Evolutionary conservation across 768 basidiomycete species (phyloP), one percentile per base, ranked within the genome.

Genomic region (Lentinula detonsa): DNA sequence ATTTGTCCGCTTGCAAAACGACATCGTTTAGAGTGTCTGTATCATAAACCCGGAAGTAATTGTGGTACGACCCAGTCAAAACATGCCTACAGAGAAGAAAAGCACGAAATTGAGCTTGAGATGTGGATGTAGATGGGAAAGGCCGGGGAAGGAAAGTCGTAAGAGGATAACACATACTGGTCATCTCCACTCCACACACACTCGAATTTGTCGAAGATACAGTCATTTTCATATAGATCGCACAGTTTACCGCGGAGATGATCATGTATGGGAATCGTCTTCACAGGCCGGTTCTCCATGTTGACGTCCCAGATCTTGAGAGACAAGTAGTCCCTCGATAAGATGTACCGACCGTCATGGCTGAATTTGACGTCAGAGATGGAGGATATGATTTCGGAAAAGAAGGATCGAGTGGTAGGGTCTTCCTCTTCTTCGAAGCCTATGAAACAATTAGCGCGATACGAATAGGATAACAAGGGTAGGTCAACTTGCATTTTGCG

Each of bases 311-410:
- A 99, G 71, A 99, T 96, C 82, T 98, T 98, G 68, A 99, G 79
- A 59, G 95, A 96, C 37, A 99, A 79, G 74, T 98, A 99, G 77
- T 99, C 97, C 63, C 97, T 86, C 59, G 95, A 91, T 48, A 99
- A 83, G 70, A 98, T 97, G 76, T 96, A 97, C 63, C 95, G 87
- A 4, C 97, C 97, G 70, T 98, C 97, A 60, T 88, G 89, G 66
- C 95, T 97, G 80, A 99, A 99, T 75, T 98, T 97, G 75, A 99
- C 96, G 75, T 99, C 97, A 52, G 96, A 98, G 70, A 99, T 98
- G 37, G 96, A 98, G 1, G 97, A 98, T 63, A 99, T 98, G 69
- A 98, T 99, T 76, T 99, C 97, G 1, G 95, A 97, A 76, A 99
- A 99, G 84, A 99, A 99, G 13, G 97, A 98, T 64, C 97, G 91